Evolutionary conservation across 2,329 filamentous ascomycete species (phyloP), one percentile per base, ranked within the genome.

Genomic region (Aureobasidium musti): DNA sequence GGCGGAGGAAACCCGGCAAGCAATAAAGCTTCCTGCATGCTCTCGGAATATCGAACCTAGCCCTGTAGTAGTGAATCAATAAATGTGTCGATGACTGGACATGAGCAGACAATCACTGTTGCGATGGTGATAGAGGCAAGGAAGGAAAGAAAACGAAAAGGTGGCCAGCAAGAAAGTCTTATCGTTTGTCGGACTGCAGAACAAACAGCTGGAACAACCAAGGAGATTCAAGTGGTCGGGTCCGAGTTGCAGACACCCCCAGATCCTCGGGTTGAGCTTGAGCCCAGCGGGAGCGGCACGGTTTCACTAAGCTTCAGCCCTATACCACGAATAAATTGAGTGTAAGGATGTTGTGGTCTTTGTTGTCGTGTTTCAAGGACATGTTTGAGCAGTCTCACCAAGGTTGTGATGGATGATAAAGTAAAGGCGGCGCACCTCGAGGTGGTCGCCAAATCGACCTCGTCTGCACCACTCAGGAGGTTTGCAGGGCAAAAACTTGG

Each of bases 301-400:
- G 61, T 64, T 64, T 64, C 61, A 54, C 43, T 28, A 43, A 23
- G 19, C 26, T 28, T 54, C 61, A 64, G 61, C 61, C 49, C 49
- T 64, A 64, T 54, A 61, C 37, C 49, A 49, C 37, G 43, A 52
- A 63, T 50, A 50, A 52, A 63, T 63, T 50, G 59, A 52, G 14
- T 63, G 33, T n/a, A 33, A 26, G 59, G 21, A n/a, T 41, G 33
- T 39, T 41, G 35, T 21, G 17, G n/a, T 13, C 30, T 37, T 37
- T 63, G 41, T 47, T 49, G 43, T 49, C 30, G 47, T 52, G 54
- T 63, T 63, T 50, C 45, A 63, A 28, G 49, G 19, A 26, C 33
- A 23, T 64, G 47, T 43, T 64, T 30, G 28, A 37, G 26, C 6
- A 49, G 41, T 49, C 14, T 47, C 57, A 23, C 41, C 23, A 21